These are phyloP conservation scores for Takakia lepidozioides DNA, from an alignment of 225 moss, liverwort and hornwort genomes.

Conservation along the genomic window DNA sequence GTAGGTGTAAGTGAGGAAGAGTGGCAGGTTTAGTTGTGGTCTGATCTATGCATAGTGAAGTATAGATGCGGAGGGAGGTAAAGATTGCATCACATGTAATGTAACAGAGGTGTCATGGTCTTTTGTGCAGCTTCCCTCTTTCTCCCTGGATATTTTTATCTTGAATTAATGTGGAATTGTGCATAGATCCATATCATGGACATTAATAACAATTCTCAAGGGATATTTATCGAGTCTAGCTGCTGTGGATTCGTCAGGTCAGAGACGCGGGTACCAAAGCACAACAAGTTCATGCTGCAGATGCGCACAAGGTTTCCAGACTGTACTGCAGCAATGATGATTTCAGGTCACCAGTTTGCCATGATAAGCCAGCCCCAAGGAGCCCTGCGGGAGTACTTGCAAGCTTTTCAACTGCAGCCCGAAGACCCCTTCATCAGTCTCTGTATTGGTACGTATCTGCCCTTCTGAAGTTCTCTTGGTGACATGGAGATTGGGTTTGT, in stretches of 20 bases:
- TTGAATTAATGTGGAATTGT: no score
- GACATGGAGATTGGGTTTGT: no score
- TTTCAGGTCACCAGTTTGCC: constrained; percentile 87
- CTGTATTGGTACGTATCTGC: constrained; percentile 56
- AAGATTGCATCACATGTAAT: no score
- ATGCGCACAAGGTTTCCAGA: constrained; percentile 76
- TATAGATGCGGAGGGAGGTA: no score
- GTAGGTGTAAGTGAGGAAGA: not conserved
- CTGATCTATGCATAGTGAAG: no score
- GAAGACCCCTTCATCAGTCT: constrained; percentile 94
- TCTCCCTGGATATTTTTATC: no score
- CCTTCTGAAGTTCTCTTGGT: not conserved
- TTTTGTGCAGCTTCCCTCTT: no score
- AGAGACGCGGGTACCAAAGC: constrained; percentile 76
- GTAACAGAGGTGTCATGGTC: no score
- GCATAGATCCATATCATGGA: no score
- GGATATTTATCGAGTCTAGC: no score
- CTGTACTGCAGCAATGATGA: constrained; percentile 75
- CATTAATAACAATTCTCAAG: no score
- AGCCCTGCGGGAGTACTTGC: constrained; percentile 88
- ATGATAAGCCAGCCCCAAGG: constrained; percentile 99
- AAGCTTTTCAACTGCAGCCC: constrained; percentile 81
- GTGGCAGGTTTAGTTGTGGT: no score
- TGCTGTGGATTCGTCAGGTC: constrained; percentile 42
- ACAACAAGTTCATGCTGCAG: constrained; percentile 84